These are phyloP conservation scores for Solioccasus polychromus DNA, from an alignment of 768 basidiomycete species.

Conservation along the genomic window DNA sequence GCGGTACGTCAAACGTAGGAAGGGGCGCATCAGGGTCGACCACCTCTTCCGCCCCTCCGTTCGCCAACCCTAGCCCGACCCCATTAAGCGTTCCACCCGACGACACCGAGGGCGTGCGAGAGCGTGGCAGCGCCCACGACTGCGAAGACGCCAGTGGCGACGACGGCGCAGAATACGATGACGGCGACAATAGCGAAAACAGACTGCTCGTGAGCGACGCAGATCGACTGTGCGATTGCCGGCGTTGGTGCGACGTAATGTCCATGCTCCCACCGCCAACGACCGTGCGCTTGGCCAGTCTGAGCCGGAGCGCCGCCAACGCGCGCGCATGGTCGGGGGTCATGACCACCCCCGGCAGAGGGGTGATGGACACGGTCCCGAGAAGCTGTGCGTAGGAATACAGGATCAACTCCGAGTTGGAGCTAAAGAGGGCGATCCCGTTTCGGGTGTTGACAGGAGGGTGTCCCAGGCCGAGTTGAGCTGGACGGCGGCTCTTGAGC, in stretches of 20 bases:
- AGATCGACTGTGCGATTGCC: conserved; percentile 46
- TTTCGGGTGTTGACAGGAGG: conserved; percentile 33
- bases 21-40: conserved; percentile 64
- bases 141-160: conserved; percentile 23
- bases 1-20: conserved; percentile 83
- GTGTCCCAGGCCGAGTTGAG: conserved; percentile 45
- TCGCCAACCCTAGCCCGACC: conserved; percentile 32
- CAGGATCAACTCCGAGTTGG: conserved; percentile 66
- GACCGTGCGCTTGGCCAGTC: conserved; percentile 42
- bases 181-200: conserved; percentile 45
- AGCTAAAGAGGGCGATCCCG: conserved; percentile 44
- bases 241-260: conserved; percentile 45
- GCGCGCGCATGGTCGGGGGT: conserved; percentile 45
- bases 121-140: conserved; percentile 18
- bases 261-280: conserved; percentile 78
- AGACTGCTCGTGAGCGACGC: conserved; percentile 52
- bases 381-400: conserved; percentile 83
- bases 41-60: conserved; percentile 37
- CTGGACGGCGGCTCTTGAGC: conserved; percentile 33
- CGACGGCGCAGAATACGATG: conserved; percentile 27
- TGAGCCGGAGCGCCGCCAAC: conserved; percentile 46
- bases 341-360: conserved; percentile 39
- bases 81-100: conserved; percentile 14
- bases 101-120: conserved; percentile 25
- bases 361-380: conserved; percentile 61